phyloP scores from a whole-genome alignment of 345 rosid genomes.

The Lenwebbia sp. region DNA sequence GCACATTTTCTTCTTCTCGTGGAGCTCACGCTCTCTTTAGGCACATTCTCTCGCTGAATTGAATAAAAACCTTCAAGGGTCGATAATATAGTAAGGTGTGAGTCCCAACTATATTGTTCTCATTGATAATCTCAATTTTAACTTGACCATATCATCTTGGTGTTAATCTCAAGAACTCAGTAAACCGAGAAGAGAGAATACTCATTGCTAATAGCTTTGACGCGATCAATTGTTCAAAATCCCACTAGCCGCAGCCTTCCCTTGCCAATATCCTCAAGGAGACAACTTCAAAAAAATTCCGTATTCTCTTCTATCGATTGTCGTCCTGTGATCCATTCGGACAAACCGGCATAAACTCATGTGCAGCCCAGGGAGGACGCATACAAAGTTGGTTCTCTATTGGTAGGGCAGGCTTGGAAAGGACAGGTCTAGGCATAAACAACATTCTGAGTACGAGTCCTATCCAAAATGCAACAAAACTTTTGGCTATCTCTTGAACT shows the following conservation, averaged over 20 bases:
- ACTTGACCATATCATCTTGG: too few species aligned
- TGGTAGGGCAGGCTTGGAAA: background rate
- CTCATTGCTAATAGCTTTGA: background rate
- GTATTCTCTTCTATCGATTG: background rate
- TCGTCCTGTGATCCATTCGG: accelerated
- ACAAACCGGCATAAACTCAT: background rate
- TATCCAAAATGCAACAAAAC: background rate
- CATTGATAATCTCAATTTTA: too few species aligned
- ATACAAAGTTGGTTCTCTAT: background rate
- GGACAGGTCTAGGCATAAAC: background rate
- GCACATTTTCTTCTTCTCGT: too few species aligned
- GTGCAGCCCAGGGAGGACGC: background rate
- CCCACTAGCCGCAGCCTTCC: background rate
- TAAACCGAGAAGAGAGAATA: background rate
- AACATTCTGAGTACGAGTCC: background rate
- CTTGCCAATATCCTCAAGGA: background rate
- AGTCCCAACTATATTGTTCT: too few species aligned
- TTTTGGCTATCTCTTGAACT: background rate
- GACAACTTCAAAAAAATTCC: background rate
- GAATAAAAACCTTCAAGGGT: too few species aligned
- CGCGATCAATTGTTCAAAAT: background rate
- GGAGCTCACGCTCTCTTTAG: too few species aligned
- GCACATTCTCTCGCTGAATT: too few species aligned
- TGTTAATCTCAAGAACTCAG: too few species aligned
- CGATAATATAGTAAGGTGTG: too few species aligned